These are phyloP conservation scores for Xylariaceae sp. DNA, from an alignment of 2,329 filamentous ascomycete genomes.

Conservation along the genomic window DNA sequence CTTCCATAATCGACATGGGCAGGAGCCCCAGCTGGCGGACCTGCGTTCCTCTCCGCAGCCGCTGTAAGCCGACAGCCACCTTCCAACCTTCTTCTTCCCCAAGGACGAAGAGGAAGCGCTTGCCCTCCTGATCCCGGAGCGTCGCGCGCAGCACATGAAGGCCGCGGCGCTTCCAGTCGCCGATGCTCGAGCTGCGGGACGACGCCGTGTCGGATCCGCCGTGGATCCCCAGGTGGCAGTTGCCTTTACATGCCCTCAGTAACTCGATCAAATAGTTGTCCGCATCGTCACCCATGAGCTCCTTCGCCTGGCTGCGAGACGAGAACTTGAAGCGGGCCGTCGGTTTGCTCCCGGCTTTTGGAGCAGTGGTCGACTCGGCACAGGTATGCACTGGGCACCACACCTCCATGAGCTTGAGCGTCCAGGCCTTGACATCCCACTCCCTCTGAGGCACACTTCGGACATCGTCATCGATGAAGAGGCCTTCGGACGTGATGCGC, in stretches of 20 bases:
- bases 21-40: slow-evolving; percentile 54
- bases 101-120: slow-evolving; percentile 60
- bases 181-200: slow-evolving; percentile 43
- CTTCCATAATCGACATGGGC: slow-evolving; percentile 49
- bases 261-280: slow-evolving; percentile 59
- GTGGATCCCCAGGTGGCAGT: slow-evolving; percentile 52
- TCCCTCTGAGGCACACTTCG: slow-evolving; percentile 88
- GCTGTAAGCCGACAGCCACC: slow-evolving; percentile 55
- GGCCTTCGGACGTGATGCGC: slow-evolving; percentile 84
- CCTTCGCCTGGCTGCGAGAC: slow-evolving; percentile 44
- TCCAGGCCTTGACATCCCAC: slow-evolving; percentile 99
- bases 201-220: slow-evolving; percentile 37
- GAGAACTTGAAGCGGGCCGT: slow-evolving; percentile 42
- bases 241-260: slow-evolving; percentile 58
- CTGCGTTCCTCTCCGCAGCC: slow-evolving; percentile 55
- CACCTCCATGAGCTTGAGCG: slow-evolving; percentile 86
- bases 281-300: slow-evolving; percentile 58
- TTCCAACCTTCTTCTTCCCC: slow-evolving; percentile 64
- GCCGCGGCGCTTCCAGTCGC: slow-evolving; percentile 50
- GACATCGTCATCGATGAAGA: slow-evolving; percentile 96
- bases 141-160: slow-evolving; percentile 59
- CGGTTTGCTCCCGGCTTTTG: slow-evolving; percentile 44
- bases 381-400: slow-evolving; percentile 66
- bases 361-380: slow-evolving; percentile 37
- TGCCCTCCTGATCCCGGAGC: slow-evolving; percentile 60